Evolutionary conservation across 371 early-diverging fungal genomes (phyloP).

Genomic region (Conidiobolus incongruus): DNA sequence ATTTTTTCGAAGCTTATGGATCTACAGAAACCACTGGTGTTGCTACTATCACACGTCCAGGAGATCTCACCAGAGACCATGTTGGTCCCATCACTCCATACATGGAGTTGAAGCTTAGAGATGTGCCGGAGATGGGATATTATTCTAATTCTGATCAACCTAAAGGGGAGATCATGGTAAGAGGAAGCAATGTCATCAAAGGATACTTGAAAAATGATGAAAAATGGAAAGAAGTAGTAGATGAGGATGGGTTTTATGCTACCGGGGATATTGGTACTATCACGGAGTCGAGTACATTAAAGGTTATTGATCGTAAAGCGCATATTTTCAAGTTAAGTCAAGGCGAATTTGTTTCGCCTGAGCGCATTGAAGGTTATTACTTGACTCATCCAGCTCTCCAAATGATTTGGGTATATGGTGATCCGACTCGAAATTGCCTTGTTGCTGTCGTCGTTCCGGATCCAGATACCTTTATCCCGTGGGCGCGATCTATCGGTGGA

Average conservation of each 20-base stretch:
- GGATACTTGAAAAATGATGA: conserved; percentile 72
- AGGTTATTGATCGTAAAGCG: conserved; percentile 90
- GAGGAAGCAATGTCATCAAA: conserved; percentile 56
- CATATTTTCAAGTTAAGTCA: conserved; percentile 86
- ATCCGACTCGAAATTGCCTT: conserved; percentile 47
- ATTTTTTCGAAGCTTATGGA: conserved; percentile 73
- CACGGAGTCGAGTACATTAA: conserved; percentile 20
- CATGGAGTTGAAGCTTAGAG: conserved; percentile 66
- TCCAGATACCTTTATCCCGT: conserved; percentile 19
- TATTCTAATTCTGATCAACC: conserved; percentile 44
- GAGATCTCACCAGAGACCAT: conserved; percentile 32
- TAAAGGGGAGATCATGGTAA: conserved; percentile 80
- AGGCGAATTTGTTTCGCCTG: conserved; percentile 97
- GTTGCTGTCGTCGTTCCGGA: conserved; percentile 77
- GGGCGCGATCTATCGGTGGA: conserved; percentile 9
- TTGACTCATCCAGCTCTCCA: conserved; percentile 11
- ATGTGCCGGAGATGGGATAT: conserved; percentile 81
- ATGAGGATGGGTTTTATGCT: conserved; percentile 76
- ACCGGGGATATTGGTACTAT: conserved; percentile 79
- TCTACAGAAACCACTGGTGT: conserved; percentile 64
- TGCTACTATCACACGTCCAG: conserved; percentile 16
- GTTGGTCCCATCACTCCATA: conserved; percentile 37
- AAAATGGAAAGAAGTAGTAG: conserved; percentile 62
- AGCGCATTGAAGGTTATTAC: conserved; percentile 36
- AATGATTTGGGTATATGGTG: conserved; percentile 66